These are phyloP conservation scores for Fusarium brevicatenulatum DNA, from an alignment of 2,329 filamentous ascomycete genomes.

Conservation along the genomic window DNA sequence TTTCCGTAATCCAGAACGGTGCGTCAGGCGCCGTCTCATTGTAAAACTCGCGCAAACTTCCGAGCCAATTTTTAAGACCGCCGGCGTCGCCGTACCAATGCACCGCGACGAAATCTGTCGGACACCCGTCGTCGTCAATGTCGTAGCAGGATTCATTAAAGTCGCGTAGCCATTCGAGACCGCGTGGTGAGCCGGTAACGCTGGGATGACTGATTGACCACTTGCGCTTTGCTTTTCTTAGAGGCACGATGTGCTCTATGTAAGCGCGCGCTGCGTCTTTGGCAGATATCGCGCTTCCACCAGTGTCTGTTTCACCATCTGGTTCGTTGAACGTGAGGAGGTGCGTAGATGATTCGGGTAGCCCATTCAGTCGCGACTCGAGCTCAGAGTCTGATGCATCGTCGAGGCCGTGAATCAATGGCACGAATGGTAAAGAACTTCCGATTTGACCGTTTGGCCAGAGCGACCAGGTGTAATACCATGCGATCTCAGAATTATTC, in stretches of 20 bases:
- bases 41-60: conserved; percentile 51
- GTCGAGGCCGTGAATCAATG: conserved; percentile 52
- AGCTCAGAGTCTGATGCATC: conserved; percentile 46
- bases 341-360: conserved; percentile 51
- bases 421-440: conserved; percentile 49
- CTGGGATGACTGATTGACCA: conserved; percentile 55
- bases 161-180: conserved; percentile 52
- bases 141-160: conserved; percentile 55
- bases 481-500: conserved; percentile 50
- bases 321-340: conserved; percentile 56
- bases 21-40: conserved; percentile 35
- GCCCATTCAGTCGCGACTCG: conserved; percentile 36
- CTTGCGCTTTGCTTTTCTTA: conserved; percentile 42
- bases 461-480: conserved; percentile 58
- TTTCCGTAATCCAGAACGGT: conserved; percentile 53
- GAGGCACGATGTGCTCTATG: conserved; percentile 50
- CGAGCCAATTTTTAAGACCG: conserved; percentile 51
- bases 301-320: conserved; percentile 52
- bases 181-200: conserved; percentile 53
- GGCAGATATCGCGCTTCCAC: conserved; percentile 52
- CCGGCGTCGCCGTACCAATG: conserved; percentile 55
- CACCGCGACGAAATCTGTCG: conserved; percentile 53
- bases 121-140: conserved; percentile 51
- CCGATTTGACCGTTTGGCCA: conserved; percentile 42
- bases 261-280: conserved; percentile 53